Evolutionary conservation across 116 monocot species (phyloP).

Genomic region (Zostera marina): DNA sequence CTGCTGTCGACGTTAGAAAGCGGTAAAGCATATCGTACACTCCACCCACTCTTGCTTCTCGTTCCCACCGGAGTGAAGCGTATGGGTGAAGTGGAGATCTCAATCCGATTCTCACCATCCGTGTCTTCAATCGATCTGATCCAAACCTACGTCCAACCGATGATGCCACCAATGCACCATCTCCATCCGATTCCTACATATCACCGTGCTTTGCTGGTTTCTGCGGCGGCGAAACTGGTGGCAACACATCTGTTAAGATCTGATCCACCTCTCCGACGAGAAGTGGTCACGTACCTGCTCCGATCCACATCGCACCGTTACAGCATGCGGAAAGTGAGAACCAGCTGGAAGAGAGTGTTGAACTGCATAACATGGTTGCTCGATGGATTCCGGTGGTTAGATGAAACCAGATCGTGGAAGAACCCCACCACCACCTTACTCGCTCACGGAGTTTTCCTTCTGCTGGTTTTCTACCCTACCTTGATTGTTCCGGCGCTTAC

Average conservation of each 20-base stretch:
- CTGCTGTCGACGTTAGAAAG: conserved; percentile 49
- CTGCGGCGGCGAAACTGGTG: conserved; percentile 38
- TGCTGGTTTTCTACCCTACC: conserved; percentile 48
- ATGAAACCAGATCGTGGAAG: conserved; percentile 37
- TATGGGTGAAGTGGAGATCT: conserved; percentile 73
- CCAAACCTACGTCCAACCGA: conserved; percentile 37
- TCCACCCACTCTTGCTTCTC: conserved; percentile 42
- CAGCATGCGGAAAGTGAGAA: conserved; percentile 68
- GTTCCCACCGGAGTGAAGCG: conserved; percentile 33
- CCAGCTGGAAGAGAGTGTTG: conserved; percentile 53
- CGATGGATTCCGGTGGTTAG: conserved; percentile 24
- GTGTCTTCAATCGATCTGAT: conserved; percentile 33
- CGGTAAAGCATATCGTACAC: conserved; percentile 32
- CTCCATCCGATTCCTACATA: conserved; percentile 31
- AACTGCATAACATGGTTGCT: conserved; percentile 29
- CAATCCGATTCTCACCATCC: conserved; percentile 45
- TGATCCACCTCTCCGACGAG: conserved; percentile 55
- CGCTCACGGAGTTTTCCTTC: conserved; percentile 36
- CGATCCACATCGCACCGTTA: conserved; percentile 26
- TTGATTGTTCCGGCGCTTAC: conserved; percentile 47
- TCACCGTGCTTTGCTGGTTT: conserved; percentile 41
- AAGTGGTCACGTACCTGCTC: conserved; percentile 56
- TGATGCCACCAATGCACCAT: conserved; percentile 72
- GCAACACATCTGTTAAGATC: conserved; percentile 44
- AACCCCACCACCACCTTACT: conserved; percentile 52